Base-by-base conservation (phyloP, 331 rosid genomes). In the Telfairia occidentalis region DNA sequence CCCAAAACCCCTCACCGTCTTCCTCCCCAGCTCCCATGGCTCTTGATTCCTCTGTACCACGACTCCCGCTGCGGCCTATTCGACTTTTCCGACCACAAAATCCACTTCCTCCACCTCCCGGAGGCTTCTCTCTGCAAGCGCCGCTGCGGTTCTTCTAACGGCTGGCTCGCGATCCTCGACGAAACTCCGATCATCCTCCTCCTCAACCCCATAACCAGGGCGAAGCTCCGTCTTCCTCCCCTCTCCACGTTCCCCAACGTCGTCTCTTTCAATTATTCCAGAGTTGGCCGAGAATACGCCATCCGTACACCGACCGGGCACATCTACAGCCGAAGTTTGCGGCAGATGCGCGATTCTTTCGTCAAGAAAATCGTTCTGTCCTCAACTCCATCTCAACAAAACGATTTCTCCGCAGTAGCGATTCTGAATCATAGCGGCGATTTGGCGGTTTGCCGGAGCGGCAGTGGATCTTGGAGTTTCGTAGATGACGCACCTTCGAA, bases 21-120 rank as follows among this genome's bases (percentile, higher is more conserved):
- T 21, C 89, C 89, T 54, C 90, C 91, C 3, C 96, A 91, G 57
- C 91, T 87, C 43, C 97, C 96, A 0, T 91, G 90, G 82, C 91
- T 87, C 58, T 82, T 89, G 83, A 88, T 89, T 29, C 86, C 92
- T 40, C 82, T 46, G 9, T 64, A 74, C 61, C 70, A 61, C 80
- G 71, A 73, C 12, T 77, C 90, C 29, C 85, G 60, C 45, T 78
- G 79, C 28, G 77, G 89, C 42, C 78, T 91, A 77, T 84, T 87
- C 86, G 54, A 84, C 76, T 82, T 87, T 77, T 78, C 88, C 53
- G 74, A 69, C 70, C 50, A 82, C 73, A 83, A 78, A 64, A 81
- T 86, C 67, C 96, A 85, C 64, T 76, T 73, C 83, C 84, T 91
- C 79, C 66, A 82, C 52, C 88, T 83, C 18, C 90, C 91, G 1